These are phyloP conservation scores for Oxyria digyna DNA, from an alignment of 148 eudicot genomes.

Conservation along the genomic window DNA sequence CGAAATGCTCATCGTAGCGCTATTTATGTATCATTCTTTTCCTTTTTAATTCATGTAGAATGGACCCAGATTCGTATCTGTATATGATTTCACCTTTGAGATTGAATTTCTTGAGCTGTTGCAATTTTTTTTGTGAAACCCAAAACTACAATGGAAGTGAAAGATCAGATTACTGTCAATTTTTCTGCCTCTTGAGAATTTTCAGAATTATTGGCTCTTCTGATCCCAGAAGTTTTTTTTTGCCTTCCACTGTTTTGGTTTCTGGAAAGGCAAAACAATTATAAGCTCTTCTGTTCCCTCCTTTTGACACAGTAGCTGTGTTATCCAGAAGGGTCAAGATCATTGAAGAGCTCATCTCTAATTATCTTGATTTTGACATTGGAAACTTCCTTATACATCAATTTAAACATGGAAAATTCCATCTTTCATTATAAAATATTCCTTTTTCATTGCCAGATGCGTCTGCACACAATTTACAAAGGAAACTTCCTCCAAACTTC, in stretches of 20 bases:
- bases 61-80: neutral
- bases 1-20: neutral
- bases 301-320: neutral
- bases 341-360: neutral
- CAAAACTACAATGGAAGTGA: too few relatives aligned
- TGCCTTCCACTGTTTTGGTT: neutral
- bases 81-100: too few relatives aligned
- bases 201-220: neutral
- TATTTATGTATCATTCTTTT: neutral
- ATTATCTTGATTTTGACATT: neutral
- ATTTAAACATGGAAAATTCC: neutral
- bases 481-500: constrained; percentile 2
- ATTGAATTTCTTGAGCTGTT: neutral
- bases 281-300: neutral
- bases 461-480: too few relatives aligned
- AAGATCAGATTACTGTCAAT: too few relatives aligned
- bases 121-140: too few relatives aligned
- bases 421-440: too few relatives aligned
- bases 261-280: neutral
- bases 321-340: too few relatives aligned
- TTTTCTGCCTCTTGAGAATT: neutral
- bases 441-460: too few relatives aligned
- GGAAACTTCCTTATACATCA: neutral
- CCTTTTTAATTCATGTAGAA: neutral
- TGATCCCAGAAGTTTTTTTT: neutral